A percentile compares a stretch with the other conserved stretches of the same genome.
These are phyloP conservation scores for Psilocybe subaeruginosa DNA, from an alignment of 768 basidiomycete species.

Conservation along the genomic window DNA sequence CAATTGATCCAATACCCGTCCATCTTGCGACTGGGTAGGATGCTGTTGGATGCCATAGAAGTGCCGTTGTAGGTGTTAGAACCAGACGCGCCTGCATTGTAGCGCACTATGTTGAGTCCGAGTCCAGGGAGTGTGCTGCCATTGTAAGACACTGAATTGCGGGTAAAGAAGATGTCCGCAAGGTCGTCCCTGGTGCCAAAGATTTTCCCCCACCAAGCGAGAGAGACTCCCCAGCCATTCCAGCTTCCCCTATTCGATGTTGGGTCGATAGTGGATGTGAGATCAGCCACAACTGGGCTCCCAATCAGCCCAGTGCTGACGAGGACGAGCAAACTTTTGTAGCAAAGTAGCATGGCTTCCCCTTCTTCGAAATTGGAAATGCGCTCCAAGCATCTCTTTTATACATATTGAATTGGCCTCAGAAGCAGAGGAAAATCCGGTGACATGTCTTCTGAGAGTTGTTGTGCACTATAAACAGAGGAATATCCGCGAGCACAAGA, in stretches of 20 bases:
- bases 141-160: slow-evolving; percentile 9
- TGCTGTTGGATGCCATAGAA: slow-evolving; percentile 17
- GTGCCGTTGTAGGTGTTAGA: slow-evolving; percentile 17
- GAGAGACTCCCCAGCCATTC: slow-evolving; percentile 22
- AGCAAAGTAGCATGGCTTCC: not conserved
- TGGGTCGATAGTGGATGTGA: slow-evolving; percentile 16
- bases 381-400: too few species aligned
- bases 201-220: slow-evolving; percentile 22
- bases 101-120: slow-evolving; percentile 19
- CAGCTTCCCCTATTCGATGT: slow-evolving; percentile 18
- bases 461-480: not conserved
- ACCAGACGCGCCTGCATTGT: slow-evolving; percentile 20
- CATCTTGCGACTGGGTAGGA: slow-evolving; percentile 15
- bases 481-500: not conserved
- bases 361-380: too few species aligned
- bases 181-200: slow-evolving; percentile 17
- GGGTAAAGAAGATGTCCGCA: slow-evolving; percentile 20
- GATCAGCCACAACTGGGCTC: slow-evolving; percentile 11
- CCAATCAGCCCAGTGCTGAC: not conserved
- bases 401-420: not conserved
- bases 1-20: slow-evolving; percentile 21
- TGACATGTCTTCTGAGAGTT: not conserved
- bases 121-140: slow-evolving; percentile 16
- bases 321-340: slow-evolving; percentile 4
- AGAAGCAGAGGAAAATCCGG: not conserved